phyloP scores from a whole-genome alignment of 371 early-diverging fungal species.

The Mucor racemosus region DNA sequence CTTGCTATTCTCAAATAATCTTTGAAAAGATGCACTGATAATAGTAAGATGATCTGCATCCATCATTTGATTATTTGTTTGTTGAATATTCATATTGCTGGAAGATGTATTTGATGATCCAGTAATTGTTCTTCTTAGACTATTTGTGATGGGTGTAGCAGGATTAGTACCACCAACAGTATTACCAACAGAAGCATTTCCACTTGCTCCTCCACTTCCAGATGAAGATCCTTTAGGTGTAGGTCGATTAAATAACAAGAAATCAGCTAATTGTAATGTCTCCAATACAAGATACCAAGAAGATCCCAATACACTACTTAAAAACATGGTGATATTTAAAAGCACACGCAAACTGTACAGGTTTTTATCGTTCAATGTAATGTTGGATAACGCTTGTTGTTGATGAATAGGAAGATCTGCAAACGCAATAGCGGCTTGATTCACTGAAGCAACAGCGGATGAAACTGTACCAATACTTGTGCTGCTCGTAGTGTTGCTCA shows the following conservation, averaged over 20 bases:
- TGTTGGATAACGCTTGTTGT: constrained; percentile 45
- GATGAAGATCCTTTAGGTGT: constrained; percentile 42
- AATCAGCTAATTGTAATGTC: constrained; percentile 87
- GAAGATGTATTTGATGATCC: constrained; percentile 16
- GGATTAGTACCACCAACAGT: background rate
- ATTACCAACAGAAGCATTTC: background rate
- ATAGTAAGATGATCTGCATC: constrained; percentile 62
- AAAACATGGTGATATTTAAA: constrained; percentile 73
- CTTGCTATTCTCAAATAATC: constrained; percentile 77
- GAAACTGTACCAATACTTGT: constrained; percentile 27
- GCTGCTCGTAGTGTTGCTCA: constrained; percentile 24
- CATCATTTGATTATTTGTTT: constrained; percentile 35
- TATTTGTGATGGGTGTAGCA: background rate
- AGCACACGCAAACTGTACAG: constrained; percentile 78
- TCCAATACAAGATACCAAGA: constrained; percentile 91
- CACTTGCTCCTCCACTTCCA: constrained; percentile 2
- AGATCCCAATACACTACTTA: constrained; percentile 76
- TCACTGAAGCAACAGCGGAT: constrained; percentile 11
- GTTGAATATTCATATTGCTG: background rate
- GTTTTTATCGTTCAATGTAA: constrained; percentile 77
- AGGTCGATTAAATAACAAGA: constrained; percentile 51
- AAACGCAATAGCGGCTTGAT: constrained; percentile 33
- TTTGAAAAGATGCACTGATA: constrained; percentile 60
- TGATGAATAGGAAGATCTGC: constrained; percentile 46
- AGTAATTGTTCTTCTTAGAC: constrained; percentile 40